phyloP scores from a whole-genome alignment of 495 filamentous ascomycete genomes.

The Tetracladium marchalianum region DNA sequence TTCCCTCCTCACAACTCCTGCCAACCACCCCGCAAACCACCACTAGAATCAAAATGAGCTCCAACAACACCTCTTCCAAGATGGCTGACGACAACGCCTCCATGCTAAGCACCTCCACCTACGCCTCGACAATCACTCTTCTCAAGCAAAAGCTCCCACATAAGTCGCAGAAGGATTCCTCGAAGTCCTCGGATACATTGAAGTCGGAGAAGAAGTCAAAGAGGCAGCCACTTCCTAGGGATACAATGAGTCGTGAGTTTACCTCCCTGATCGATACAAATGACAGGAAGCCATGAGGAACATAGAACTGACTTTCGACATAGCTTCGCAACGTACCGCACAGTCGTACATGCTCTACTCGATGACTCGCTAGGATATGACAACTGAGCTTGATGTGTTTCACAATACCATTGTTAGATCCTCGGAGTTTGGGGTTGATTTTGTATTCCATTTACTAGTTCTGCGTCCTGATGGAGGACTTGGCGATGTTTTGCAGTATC shows the following conservation, averaged over 20 bases:
- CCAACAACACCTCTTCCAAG: neutral
- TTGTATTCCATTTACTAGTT: no score
- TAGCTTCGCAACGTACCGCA: conserved; percentile 10
- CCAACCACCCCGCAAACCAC: no score
- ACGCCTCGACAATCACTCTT: conserved; percentile 20
- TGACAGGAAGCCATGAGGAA: no score
- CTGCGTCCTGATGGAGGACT: no score
- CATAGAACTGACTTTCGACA: neutral
- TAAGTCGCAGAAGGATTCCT: conserved; percentile 1
- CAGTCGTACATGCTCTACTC: conserved; percentile 12
- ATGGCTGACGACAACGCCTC: conserved; percentile 20
- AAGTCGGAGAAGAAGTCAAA: neutral
- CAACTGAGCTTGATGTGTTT: neutral
- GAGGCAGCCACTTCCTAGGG: conserved; percentile 2
- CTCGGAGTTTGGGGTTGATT: neutral
- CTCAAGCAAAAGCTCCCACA: conserved; percentile 20
- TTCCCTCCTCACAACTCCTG: no score
- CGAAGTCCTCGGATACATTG: neutral
- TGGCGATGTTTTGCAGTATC: no score
- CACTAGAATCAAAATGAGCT: no score
- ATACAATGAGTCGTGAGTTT: conserved; percentile 11
- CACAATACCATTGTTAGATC: neutral
- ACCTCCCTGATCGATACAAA: neutral
- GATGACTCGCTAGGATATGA: conserved; percentile 1
- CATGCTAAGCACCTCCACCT: conserved; percentile 22